These are phyloP conservation scores for Lactarius hengduanensis DNA, from an alignment of 768 basidiomycete species.

Conservation along the genomic window DNA sequence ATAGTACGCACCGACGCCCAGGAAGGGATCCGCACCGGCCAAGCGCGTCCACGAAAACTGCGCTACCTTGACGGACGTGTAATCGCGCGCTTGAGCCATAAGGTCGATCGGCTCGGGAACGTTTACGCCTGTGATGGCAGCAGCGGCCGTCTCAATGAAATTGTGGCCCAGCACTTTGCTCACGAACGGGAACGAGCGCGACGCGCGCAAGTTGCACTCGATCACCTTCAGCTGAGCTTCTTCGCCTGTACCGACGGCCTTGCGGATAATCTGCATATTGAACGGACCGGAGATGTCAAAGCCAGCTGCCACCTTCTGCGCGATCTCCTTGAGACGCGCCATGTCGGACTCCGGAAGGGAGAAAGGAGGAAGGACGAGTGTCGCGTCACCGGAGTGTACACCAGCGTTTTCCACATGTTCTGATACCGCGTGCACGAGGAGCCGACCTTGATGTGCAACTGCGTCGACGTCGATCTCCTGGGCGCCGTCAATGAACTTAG, in stretches of 20 bases:
- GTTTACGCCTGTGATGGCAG: constrained; percentile 79
- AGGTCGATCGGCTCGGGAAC: constrained; percentile 91
- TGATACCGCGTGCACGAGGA: constrained; percentile 93
- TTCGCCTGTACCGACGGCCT: constrained; percentile 53
- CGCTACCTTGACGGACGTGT: constrained; percentile 94
- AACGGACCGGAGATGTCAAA: constrained; percentile 97
- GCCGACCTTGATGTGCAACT: constrained; percentile 88
- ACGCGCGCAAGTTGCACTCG: constrained; percentile 97
- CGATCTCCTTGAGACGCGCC: constrained; percentile 86
- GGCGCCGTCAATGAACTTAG: constrained; percentile 97
- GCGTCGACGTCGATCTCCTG: constrained; percentile 99
- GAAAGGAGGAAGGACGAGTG: constrained; percentile 93
- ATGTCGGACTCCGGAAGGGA: constrained; percentile 75
- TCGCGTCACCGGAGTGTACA: constrained; percentile 98
- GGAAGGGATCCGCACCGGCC: constrained; percentile 94
- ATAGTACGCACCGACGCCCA: constrained; percentile 77
- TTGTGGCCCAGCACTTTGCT: constrained; percentile 97
- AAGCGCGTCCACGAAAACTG: constrained; percentile 99
- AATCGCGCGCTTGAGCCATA: constrained; percentile 87
- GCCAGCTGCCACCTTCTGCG: constrained; percentile 90
- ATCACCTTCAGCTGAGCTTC: constrained; percentile 89
- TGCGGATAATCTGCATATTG: constrained; percentile 99
- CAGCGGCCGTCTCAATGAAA: constrained; percentile 92
- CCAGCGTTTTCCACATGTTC: constrained; percentile 99
- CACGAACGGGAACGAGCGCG: constrained; percentile 98